Conservation (phyloP, 495 filamentous ascomycete genomes). For the Hypoxylon intermedium region DNA sequence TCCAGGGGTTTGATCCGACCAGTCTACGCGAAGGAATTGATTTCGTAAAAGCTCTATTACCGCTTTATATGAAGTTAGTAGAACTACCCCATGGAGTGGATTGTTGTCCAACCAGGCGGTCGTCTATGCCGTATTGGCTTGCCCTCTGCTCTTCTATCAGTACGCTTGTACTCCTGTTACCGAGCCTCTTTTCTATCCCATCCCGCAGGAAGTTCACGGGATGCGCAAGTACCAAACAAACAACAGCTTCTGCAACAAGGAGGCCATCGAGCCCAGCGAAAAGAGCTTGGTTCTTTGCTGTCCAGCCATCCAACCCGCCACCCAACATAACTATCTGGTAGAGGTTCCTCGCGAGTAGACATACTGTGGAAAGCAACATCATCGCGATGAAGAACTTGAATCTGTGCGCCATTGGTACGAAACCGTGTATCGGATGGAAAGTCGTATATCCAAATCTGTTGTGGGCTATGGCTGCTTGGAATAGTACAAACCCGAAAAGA, state of each 20-base stretch:
- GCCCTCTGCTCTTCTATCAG: constrained; percentile 9
- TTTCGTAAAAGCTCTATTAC: constrained; percentile 11
- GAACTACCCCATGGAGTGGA: constrained; percentile 17
- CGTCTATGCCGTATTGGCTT: constrained; percentile 6
- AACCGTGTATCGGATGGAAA: constrained; percentile 34
- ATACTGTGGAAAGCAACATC: constrained; percentile 26
- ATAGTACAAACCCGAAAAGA: constrained; percentile 24
- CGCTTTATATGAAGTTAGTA: constrained; percentile 10
- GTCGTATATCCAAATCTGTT: constrained; percentile 33
- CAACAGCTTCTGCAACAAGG: constrained; percentile 30
- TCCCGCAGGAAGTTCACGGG: constrained; percentile 27
- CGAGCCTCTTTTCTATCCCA: constrained; percentile 24
- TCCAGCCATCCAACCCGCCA: constrained; percentile 42
- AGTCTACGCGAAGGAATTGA: background rate
- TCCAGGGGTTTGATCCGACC: background rate
- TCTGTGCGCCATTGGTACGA: constrained; percentile 27
- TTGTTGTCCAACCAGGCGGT: background rate
- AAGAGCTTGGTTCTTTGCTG: constrained; percentile 32
- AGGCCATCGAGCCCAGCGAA: constrained; percentile 31
- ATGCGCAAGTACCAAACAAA: constrained; percentile 29
- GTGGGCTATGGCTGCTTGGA: constrained; percentile 25
- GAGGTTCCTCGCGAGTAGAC: constrained; percentile 23
- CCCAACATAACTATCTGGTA: constrained; percentile 25
- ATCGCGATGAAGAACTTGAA: constrained; percentile 37
- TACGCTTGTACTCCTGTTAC: constrained; percentile 5